phyloP scores from a whole-genome alignment of 805 yeast species.

The Saturnispora dispora region DNA sequence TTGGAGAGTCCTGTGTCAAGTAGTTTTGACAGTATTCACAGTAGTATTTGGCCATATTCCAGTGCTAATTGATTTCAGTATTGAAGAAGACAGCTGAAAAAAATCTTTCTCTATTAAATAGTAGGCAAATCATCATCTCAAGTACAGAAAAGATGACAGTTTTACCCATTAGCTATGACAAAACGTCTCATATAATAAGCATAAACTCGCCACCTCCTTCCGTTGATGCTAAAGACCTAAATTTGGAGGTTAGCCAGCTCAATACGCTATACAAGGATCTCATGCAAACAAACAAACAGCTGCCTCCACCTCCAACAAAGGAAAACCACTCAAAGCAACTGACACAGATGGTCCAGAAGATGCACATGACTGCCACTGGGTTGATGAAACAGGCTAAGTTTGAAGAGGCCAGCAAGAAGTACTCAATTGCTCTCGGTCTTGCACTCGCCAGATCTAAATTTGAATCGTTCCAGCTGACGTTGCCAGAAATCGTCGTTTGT shows the following conservation, averaged over 20 bases:
- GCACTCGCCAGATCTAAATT: constrained; percentile 60
- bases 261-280: constrained; percentile 33
- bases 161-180: constrained; percentile 26
- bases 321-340: constrained; percentile 47
- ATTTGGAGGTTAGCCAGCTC: constrained; percentile 27
- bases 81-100: neutral
- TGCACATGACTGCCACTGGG: constrained; percentile 55
- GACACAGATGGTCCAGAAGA: constrained; percentile 51
- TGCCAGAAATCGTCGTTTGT: constrained; percentile 59
- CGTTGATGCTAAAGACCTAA: constrained; percentile 14
- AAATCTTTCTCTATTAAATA: neutral
- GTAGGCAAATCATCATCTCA: neutral
- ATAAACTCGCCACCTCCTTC: constrained; percentile 7
- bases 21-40: constrained; percentile 81
- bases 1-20: constrained; percentile 79
- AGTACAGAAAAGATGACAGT: constrained; percentile 1
- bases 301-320: constrained; percentile 47
- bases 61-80: neutral
- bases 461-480: constrained; percentile 63
- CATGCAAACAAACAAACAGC: constrained; percentile 35
- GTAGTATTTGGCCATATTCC: constrained; percentile 56
- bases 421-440: constrained; percentile 58
- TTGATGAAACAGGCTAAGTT: constrained; percentile 47
- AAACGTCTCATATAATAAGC: constrained; percentile 10
- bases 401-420: constrained; percentile 54